These are phyloP conservation scores for Wickerhamiella kazuoi DNA, from an alignment of 805 yeast genomes.

Conservation along the genomic window DNA sequence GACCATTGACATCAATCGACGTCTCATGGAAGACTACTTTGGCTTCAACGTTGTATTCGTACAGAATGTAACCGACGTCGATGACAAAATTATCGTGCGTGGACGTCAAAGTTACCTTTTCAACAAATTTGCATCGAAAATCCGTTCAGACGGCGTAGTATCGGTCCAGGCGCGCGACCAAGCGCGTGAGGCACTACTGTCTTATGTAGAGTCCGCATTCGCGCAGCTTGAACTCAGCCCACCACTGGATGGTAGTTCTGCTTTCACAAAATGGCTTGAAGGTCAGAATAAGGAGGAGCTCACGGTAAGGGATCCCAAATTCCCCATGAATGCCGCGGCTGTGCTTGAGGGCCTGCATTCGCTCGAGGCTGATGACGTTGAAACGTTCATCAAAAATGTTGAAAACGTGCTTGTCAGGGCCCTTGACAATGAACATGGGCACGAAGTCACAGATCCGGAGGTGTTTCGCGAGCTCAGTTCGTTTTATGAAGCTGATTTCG, in stretches of 20 bases:
- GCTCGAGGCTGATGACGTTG: slow-evolving; percentile 12
- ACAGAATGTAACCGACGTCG: slow-evolving; percentile 97
- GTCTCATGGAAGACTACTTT: slow-evolving; percentile 77
- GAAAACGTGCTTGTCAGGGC: slow-evolving; percentile 61
- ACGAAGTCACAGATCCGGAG: slow-evolving; percentile 65
- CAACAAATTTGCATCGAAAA: slow-evolving; percentile 32
- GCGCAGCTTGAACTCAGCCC: slow-evolving; percentile 35
- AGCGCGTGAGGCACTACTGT: slow-evolving; percentile 17
- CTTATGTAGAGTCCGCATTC: slow-evolving; percentile 32
- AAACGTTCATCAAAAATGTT: slow-evolving; percentile 29
- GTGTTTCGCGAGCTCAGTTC: slow-evolving; percentile 70
- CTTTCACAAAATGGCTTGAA: slow-evolving; percentile 35
- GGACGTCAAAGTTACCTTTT: slow-evolving; percentile 81
- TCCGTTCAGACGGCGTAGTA: slow-evolving; percentile 22
- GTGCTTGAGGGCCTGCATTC: slow-evolving; percentile 34
- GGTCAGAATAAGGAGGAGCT: slow-evolving; percentile 33
- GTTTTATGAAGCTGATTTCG: slow-evolving; percentile 73
- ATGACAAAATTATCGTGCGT: slow-evolving; percentile 86
- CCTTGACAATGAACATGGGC: slow-evolving; percentile 56
- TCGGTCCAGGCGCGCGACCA: slow-evolving; percentile 19
- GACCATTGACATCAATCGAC: slow-evolving; percentile 78
- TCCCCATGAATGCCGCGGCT: slow-evolving; percentile 67
- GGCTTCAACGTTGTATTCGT: slow-evolving; percentile 77
- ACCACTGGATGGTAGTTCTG: slow-evolving; percentile 17
- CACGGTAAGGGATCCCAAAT: slow-evolving; percentile 52